Conservation (phyloP, 495 filamentous ascomycete genomes). For the Talaromyces proteolyticus region DNA sequence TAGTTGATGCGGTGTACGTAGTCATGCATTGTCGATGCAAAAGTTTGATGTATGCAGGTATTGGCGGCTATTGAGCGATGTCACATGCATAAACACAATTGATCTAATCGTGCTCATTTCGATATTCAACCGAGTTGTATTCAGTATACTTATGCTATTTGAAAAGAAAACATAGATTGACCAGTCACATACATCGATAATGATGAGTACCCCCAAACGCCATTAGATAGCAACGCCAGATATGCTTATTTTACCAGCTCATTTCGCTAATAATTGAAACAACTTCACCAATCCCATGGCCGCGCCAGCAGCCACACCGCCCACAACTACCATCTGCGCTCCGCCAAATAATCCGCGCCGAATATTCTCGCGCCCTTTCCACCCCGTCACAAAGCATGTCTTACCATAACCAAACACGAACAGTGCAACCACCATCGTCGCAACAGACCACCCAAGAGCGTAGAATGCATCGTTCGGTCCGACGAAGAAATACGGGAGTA, state of each 20-base stretch:
- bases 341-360: conserved; percentile 40
- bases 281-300: conserved; percentile 60
- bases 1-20: too few species aligned
- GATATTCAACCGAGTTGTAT: too few species aligned
- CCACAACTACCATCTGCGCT: conserved; percentile 60
- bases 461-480: conserved; percentile 43
- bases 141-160: too few species aligned
- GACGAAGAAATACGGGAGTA: conserved; percentile 76
- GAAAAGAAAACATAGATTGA: too few species aligned
- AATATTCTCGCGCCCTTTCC: conserved; percentile 29
- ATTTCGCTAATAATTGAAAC: conserved; percentile 33
- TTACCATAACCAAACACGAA: conserved; percentile 72
- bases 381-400: conserved; percentile 47
- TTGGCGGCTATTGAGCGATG: too few species aligned
- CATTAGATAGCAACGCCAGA: too few species aligned
- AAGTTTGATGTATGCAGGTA: too few species aligned
- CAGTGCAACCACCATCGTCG: conserved; percentile 61
- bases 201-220: too few species aligned
- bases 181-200: too few species aligned
- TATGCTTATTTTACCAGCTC: not conserved
- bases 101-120: too few species aligned
- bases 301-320: conserved; percentile 57
- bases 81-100: too few species aligned
- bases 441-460: conserved; percentile 64
- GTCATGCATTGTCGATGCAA: too few species aligned